A percentile compares a stretch with the other conserved stretches of the same genome.
phyloP scores from a whole-genome alignment of 2,329 filamentous ascomycete genomes.

The Sarocladium oryzae region DNA sequence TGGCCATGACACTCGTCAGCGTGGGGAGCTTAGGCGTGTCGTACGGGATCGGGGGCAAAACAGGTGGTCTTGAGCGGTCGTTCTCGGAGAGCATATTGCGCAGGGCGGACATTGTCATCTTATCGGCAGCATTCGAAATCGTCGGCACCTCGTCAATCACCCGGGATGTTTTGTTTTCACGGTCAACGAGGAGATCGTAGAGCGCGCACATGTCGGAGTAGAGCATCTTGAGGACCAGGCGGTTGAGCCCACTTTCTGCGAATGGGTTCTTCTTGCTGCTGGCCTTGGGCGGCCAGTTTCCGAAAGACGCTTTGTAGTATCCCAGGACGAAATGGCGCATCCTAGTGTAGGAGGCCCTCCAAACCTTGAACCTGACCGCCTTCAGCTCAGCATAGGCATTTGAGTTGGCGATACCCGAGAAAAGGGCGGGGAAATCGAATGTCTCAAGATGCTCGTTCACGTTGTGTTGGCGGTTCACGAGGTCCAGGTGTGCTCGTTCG shows the following conservation, averaged over 20 bases:
- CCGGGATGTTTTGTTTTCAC: slow-evolving; percentile 69
- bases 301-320: slow-evolving; percentile 56
- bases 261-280: slow-evolving; percentile 88
- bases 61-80: slow-evolving; percentile 81
- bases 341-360: slow-evolving; percentile 67
- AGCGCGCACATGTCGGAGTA: slow-evolving; percentile 82
- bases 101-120: slow-evolving; percentile 62
- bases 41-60: slow-evolving; percentile 85
- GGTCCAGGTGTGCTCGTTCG: slow-evolving; percentile 73
- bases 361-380: slow-evolving; percentile 73
- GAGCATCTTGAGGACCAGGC: slow-evolving; percentile 71
- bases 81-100: slow-evolving; percentile 80
- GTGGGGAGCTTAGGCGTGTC: slow-evolving; percentile 75
- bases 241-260: slow-evolving; percentile 78
- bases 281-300: slow-evolving; percentile 84
- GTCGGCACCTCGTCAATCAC: slow-evolving; percentile 61
- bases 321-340: slow-evolving; percentile 68
- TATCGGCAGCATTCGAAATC: slow-evolving; percentile 48
- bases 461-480: slow-evolving; percentile 64
- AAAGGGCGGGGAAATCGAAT: slow-evolving; percentile 88
- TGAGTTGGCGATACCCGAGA: slow-evolving; percentile 80
- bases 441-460: slow-evolving; percentile 70
- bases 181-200: slow-evolving; percentile 84
- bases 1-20: slow-evolving; percentile 58
- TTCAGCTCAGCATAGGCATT: slow-evolving; percentile 72